These are phyloP conservation scores for Apophysomyces ossiformis DNA, from an alignment of 371 early-diverging fungal species.

Conservation along the genomic window DNA sequence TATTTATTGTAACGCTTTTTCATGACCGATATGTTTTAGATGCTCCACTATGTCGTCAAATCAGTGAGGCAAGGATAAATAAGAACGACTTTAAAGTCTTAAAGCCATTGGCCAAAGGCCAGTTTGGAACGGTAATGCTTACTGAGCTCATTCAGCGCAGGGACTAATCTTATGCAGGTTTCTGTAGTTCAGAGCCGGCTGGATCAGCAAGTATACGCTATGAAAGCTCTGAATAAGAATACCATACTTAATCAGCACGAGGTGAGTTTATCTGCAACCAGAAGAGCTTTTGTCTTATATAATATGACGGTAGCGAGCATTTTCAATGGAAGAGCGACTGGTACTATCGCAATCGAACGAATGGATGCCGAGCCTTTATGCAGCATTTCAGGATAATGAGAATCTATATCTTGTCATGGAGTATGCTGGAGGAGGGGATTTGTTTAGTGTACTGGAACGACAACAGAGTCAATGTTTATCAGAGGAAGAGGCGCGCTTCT, in stretches of 20 bases:
- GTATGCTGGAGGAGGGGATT: conserved; percentile 94
- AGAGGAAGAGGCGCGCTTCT: conserved; percentile 92
- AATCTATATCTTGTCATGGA: conserved; percentile 97
- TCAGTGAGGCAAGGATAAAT: conserved; percentile 71
- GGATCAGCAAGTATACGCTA: conserved; percentile 86
- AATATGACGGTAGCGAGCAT: conserved; percentile 62
- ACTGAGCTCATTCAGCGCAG: not conserved
- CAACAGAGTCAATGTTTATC: conserved; percentile 72
- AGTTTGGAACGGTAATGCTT: conserved; percentile 81
- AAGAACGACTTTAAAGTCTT: conserved; percentile 88
- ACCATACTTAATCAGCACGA: conserved; percentile 84
- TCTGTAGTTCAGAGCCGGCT: conserved; percentile 25
- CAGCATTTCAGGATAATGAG: conserved; percentile 90
- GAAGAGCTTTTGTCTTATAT: not conserved
- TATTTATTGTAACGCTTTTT: not conserved
- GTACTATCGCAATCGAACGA: conserved; percentile 73
- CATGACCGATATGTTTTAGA: conserved; percentile 43
- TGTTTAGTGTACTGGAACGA: conserved; percentile 91
- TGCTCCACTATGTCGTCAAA: conserved; percentile 55
- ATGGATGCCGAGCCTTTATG: conserved; percentile 85
- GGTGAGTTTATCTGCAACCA: conserved; percentile 40
- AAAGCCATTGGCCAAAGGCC: conserved; percentile 88
- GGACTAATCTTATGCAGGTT: conserved; percentile 3
- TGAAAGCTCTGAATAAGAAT: conserved; percentile 93
- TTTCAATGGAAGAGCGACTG: conserved; percentile 90